These are phyloP conservation scores for Yarrowia alimentaria DNA, from an alignment of 805 yeast species.

Conservation along the genomic window DNA sequence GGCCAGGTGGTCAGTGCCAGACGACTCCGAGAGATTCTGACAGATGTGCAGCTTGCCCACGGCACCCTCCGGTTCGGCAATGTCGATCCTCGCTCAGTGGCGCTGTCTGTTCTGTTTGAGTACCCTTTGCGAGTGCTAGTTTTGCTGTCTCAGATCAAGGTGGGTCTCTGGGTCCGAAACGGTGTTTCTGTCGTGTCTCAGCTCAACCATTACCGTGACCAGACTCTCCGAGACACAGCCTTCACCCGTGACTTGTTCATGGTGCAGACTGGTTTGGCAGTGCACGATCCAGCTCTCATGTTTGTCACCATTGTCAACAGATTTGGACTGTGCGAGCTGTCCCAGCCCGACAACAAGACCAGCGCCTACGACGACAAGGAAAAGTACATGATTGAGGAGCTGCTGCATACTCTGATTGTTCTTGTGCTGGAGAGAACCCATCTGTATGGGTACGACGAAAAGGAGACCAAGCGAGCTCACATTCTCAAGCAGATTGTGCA, in stretches of 20 bases:
- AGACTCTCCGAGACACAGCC: slow-evolving; percentile 80
- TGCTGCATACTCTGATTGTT: slow-evolving; percentile 63
- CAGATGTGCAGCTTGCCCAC: slow-evolving; percentile 25
- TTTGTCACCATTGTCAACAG: slow-evolving; percentile 59
- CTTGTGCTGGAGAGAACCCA: slow-evolving; percentile 65
- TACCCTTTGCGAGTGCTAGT: slow-evolving; percentile 77
- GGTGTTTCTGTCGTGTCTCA: slow-evolving; percentile 81
- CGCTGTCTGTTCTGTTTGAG: slow-evolving; percentile 50
- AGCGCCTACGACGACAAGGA: slow-evolving; percentile 47
- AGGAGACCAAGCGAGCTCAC: slow-evolving; percentile 49
- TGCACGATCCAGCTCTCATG: slow-evolving; percentile 55
- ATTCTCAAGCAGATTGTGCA: slow-evolving; percentile 76
- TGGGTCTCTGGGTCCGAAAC: slow-evolving; percentile 93
- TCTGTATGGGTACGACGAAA: slow-evolving; percentile 50
- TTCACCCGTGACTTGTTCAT: slow-evolving; percentile 74
- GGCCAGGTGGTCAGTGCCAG: slow-evolving; percentile 35
- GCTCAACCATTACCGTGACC: slow-evolving; percentile 69
- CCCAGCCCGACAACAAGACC: slow-evolving; percentile 38
- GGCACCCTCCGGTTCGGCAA: not conserved
- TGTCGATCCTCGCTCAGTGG: slow-evolving; percentile 6
- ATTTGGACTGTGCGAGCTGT: slow-evolving; percentile 51
- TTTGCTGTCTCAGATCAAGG: slow-evolving; percentile 74
- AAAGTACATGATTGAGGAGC: slow-evolving; percentile 75
- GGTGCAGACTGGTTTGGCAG: slow-evolving; percentile 59
- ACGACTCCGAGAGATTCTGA: slow-evolving; percentile 33